These are phyloP conservation scores for Aspergillus sp. DNA, from an alignment of 2,329 filamentous ascomycete genomes.

Conservation along the genomic window DNA sequence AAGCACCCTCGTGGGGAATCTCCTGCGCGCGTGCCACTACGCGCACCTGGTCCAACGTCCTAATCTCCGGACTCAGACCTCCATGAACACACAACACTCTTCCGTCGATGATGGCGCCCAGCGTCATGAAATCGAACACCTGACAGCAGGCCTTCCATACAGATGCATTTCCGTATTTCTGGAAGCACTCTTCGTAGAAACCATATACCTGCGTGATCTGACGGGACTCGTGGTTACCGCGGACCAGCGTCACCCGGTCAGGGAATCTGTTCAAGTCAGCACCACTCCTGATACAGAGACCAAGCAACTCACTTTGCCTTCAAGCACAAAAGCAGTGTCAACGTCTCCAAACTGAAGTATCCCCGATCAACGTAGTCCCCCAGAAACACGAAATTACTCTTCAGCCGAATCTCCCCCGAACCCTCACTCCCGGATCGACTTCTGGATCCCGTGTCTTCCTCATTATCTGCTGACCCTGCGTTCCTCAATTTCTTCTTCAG, in stretches of 20 bases:
- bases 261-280: slow-evolving; percentile 50
- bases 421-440: slow-evolving; percentile 24
- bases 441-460: slow-evolving; percentile 17
- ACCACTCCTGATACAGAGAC: not conserved
- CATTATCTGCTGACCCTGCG: slow-evolving; percentile 23
- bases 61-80: slow-evolving; percentile 64
- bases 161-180: slow-evolving; percentile 70
- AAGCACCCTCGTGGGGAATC: slow-evolving; percentile 69
- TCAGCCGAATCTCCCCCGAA: slow-evolving; percentile 38
- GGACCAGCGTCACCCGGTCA: slow-evolving; percentile 64
- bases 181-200: slow-evolving; percentile 71
- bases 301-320: slow-evolving; percentile 56
- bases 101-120: slow-evolving; percentile 67
- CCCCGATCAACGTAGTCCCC: slow-evolving; percentile 69
- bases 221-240: slow-evolving; percentile 68
- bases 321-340: slow-evolving; percentile 64
- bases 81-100: slow-evolving; percentile 68
- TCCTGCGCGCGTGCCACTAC: slow-evolving; percentile 68
- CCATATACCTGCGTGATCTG: slow-evolving; percentile 74
- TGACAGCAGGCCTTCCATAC: slow-evolving; percentile 76
- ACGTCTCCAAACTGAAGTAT: slow-evolving; percentile 67
- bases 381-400: slow-evolving; percentile 65
- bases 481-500: slow-evolving; percentile 73
- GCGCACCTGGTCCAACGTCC: slow-evolving; percentile 67
- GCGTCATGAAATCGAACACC: slow-evolving; percentile 69